A percentile compares a stretch with the other conserved stretches of the same genome.
phyloP scores from a whole-genome alignment of 495 filamentous ascomycete species.

The Platismatia glauca region DNA sequence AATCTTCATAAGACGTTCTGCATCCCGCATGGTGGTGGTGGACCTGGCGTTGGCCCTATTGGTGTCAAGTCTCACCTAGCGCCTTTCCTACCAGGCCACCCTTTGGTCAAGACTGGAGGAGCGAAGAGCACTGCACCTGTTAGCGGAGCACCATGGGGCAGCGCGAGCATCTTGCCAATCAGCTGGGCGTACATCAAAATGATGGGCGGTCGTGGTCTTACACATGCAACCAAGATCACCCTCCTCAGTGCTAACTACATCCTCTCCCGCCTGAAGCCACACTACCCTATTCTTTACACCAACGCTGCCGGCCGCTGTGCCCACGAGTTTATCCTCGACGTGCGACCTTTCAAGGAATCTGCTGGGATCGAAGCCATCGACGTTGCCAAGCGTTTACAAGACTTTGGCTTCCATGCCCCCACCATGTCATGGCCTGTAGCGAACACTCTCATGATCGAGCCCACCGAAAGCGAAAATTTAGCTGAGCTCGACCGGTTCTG shows the following conservation, averaged over 20 bases:
- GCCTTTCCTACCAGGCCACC: slow-evolving; percentile 71
- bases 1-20: slow-evolving; percentile 99
- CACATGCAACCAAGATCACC: slow-evolving; percentile 90
- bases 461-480: slow-evolving; percentile 89
- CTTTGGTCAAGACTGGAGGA: slow-evolving; percentile 55
- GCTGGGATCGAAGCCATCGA: slow-evolving; percentile 90
- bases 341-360: slow-evolving; percentile 74
- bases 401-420: slow-evolving; percentile 97
- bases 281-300: slow-evolving; percentile 90
- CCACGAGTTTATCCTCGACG: slow-evolving; percentile 97
- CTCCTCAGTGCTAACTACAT: slow-evolving; percentile 98
- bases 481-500: slow-evolving; percentile 94
- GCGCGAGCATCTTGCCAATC: slow-evolving; percentile 89
- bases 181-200: slow-evolving; percentile 97
- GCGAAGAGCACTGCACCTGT: slow-evolving; percentile 59
- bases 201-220: slow-evolving; percentile 87
- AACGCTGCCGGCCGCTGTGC: slow-evolving; percentile 83
- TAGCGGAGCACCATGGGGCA: slow-evolving; percentile 82
- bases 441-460: slow-evolving; percentile 98
- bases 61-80: slow-evolving; percentile 79
- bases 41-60: slow-evolving; percentile 91
- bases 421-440: slow-evolving; percentile 98
- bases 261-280: slow-evolving; percentile 75
- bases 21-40: slow-evolving; percentile 94
- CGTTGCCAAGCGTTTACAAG: slow-evolving; percentile 93